Evolutionary conservation across 2,329 filamentous ascomycete genomes (phyloP).

Genomic region (Monosporascus sp.): DNA sequence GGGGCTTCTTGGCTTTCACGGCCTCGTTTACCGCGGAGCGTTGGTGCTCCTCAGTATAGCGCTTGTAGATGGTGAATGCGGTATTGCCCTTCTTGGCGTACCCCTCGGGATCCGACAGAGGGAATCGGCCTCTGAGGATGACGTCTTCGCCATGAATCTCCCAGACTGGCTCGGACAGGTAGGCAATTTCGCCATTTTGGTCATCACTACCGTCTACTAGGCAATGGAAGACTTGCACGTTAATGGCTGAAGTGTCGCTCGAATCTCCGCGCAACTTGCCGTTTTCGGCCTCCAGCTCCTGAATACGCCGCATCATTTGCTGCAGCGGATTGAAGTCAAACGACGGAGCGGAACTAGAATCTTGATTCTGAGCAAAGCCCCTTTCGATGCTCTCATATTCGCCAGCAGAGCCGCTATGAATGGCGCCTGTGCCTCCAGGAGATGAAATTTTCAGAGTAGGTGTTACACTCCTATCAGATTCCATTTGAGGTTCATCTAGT

Average conservation of each 20-base stretch:
- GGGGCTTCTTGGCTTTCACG: not conserved
- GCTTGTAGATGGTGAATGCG: not conserved
- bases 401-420: no score
- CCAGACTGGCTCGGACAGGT: not conserved
- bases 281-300: not conserved
- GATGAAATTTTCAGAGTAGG: no score
- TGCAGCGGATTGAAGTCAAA: not conserved
- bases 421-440: no score
- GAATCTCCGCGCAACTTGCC: not conserved
- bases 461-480: not conserved
- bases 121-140: not conserved
- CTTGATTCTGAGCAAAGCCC: no score
- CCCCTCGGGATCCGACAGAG: not conserved
- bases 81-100: not conserved
- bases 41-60: not conserved
- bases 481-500: not conserved
- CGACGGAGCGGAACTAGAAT: no score
- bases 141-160: not conserved
- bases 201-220: not conserved
- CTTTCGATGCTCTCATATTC: no score
- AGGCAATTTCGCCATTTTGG: not conserved
- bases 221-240: not conserved
- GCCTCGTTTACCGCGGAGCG: not conserved
- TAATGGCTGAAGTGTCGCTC: not conserved
- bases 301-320: not conserved